Percentiles rank a stretch among this genome's conserved stretches.
Conservation (phyloP, 495 filamentous ascomycete genomes). For the Aspergillus hancockii region DNA sequence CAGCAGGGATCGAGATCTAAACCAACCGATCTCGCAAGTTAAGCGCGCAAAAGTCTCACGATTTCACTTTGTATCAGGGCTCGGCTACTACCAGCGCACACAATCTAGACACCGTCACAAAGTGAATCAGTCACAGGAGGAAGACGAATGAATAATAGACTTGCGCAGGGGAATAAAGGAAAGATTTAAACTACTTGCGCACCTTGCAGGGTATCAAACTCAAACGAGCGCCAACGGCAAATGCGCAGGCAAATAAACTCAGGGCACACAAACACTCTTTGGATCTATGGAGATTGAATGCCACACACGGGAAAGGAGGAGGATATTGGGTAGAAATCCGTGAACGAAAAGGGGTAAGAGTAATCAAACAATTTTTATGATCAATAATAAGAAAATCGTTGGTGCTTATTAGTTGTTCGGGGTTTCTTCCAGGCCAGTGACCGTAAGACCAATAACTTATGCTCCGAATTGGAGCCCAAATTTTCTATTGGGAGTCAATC, state of each 20-base stretch:
- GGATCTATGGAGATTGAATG: not conserved
- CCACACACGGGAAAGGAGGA: not conserved
- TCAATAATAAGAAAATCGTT: not conserved
- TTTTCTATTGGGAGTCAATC: slow-evolving; percentile 12
- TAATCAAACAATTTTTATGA: not conserved
- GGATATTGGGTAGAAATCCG: not conserved
- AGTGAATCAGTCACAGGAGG: not conserved
- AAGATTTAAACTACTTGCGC: slow-evolving; percentile 3
- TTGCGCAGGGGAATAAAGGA: slow-evolving; percentile 1
- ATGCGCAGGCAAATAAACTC: slow-evolving; percentile 4
- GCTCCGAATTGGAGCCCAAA: slow-evolving; percentile 15
- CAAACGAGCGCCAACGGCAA: not conserved
- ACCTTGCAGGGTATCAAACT: slow-evolving; percentile 7
- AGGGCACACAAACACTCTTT: not conserved
- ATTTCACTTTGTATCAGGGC: slow-evolving; percentile 17
- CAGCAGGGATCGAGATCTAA: slow-evolving; percentile 11
- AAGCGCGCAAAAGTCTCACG: slow-evolving; percentile 22
- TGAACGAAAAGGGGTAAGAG: not conserved
- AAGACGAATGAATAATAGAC: not conserved
- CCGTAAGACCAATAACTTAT: slow-evolving; percentile 7
- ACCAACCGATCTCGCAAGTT: slow-evolving; percentile 14
- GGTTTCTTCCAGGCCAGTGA: not conserved
- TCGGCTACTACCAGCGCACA: slow-evolving; percentile 14
- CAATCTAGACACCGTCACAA: slow-evolving; percentile 15
- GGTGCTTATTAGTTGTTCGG: not conserved